Evolutionary conservation across 495 filamentous ascomycete genomes (phyloP).

Genomic region (Aspergillus diversus): DNA sequence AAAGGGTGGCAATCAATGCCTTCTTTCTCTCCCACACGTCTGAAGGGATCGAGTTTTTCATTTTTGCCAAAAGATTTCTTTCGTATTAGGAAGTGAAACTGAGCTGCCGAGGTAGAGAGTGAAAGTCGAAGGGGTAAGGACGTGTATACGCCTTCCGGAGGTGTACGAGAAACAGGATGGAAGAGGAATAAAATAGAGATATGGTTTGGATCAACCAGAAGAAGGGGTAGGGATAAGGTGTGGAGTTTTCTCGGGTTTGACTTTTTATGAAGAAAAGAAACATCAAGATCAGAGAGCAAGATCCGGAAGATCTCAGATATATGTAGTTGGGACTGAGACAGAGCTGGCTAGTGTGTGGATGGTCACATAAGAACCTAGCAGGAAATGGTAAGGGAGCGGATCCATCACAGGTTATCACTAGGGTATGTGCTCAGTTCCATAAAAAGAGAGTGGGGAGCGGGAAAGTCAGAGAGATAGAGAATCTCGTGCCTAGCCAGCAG

Average conservation of each 20-base stretch:
- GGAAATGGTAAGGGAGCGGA: background rate
- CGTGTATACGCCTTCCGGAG: no score
- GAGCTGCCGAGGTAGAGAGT: background rate
- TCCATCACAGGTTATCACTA: background rate
- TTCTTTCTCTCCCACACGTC: conserved; percentile 57
- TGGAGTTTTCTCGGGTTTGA: background rate
- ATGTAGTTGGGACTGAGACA: conserved; percentile 15
- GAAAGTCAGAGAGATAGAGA: conserved; percentile 2
- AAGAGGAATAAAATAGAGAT: no score
- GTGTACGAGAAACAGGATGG: no score
- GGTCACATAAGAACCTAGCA: background rate
- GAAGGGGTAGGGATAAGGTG: conserved; percentile 4
- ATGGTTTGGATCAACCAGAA: conserved; percentile 3
- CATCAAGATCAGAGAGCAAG: conserved; percentile 12
- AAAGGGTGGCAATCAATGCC: conserved; percentile 48
- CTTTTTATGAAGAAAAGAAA: conserved; percentile 4
- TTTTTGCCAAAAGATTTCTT: conserved; percentile 14
- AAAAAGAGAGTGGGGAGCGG: conserved; percentile 13
- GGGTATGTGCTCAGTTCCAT: conserved; percentile 6
- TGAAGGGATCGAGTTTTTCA: conserved; percentile 53
- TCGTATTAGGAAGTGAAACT: background rate
- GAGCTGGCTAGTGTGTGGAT: conserved; percentile 7
- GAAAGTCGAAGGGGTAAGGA: background rate
- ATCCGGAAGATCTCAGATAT: conserved; percentile 22
- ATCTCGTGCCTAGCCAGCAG: conserved; percentile 22